Conservation (phyloP, 2,329 filamentous ascomycete species). For the Colletotrichum shisoi region DNA sequence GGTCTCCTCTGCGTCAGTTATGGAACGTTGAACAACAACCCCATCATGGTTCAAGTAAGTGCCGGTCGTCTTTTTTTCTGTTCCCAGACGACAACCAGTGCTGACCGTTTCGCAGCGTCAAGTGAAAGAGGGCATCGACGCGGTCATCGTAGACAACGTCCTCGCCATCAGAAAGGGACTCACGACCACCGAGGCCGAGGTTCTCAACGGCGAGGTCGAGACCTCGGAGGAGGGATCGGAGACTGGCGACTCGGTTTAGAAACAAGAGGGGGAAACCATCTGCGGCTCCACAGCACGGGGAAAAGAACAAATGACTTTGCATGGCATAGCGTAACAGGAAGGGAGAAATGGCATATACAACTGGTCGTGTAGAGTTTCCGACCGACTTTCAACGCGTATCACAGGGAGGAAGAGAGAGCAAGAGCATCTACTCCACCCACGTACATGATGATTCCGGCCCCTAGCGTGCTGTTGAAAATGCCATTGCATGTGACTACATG, state of each 20-base stretch:
- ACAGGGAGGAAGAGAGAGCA: neutral
- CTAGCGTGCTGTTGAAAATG: neutral
- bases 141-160: constrained; percentile 95
- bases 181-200: constrained; percentile 56
- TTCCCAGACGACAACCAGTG: neutral
- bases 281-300: constrained; percentile 31
- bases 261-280: neutral
- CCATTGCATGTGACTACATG: neutral
- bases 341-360: constrained; percentile 12
- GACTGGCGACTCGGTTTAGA: constrained; percentile 25
- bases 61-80: constrained; percentile 2
- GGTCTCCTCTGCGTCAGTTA: constrained; percentile 96
- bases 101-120: constrained; percentile 67
- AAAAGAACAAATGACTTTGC: constrained; percentile 24
- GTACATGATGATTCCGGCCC: neutral
- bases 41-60: constrained; percentile 81
- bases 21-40: constrained; percentile 88
- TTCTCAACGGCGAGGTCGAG: constrained; percentile 35
- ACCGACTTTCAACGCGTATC: constrained; percentile 27
- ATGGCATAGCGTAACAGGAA: constrained; percentile 32
- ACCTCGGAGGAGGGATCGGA: constrained; percentile 38
- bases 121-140: constrained; percentile 94
- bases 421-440: neutral
- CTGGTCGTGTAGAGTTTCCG: neutral
- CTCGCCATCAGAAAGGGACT: constrained; percentile 91